phyloP scores from a whole-genome alignment of 768 basidiomycete genomes.

The Filobasidium floriforme region DNA sequence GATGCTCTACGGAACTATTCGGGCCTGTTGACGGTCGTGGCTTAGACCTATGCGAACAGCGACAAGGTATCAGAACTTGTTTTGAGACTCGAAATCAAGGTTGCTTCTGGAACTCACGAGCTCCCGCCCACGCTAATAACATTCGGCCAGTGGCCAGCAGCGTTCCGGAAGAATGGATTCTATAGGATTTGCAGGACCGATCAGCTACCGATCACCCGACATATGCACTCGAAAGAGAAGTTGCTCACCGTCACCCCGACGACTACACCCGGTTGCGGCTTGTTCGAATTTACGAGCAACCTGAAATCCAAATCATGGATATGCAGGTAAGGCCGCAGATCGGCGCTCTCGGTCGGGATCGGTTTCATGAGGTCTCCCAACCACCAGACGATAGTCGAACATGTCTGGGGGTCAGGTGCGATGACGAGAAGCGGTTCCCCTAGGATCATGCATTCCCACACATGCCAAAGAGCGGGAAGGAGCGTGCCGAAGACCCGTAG shows the following conservation, averaged over 20 bases:
- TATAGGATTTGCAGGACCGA: slow-evolving; percentile 6
- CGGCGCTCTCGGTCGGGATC: slow-evolving; percentile 58
- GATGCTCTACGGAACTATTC: slow-evolving; percentile 22
- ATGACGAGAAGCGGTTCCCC: slow-evolving; percentile 85
- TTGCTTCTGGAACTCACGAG: slow-evolving; percentile 3
- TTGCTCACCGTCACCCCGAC: slow-evolving; percentile 42
- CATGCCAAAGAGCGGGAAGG: slow-evolving; percentile 48
- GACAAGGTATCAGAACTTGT: not conserved
- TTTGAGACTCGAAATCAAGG: not conserved
- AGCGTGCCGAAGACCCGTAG: slow-evolving; percentile 41
- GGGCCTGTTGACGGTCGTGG: not conserved
- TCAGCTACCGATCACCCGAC: slow-evolving; percentile 19
- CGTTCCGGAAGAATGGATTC: slow-evolving; percentile 47
- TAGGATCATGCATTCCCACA: slow-evolving; percentile 87
- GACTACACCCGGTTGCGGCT: slow-evolving; percentile 42
- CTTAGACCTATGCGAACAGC: not conserved
- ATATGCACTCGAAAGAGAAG: not conserved
- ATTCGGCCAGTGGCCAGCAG: slow-evolving; percentile 45
- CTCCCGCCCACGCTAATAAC: slow-evolving; percentile 35
- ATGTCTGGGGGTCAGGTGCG: slow-evolving; percentile 69
- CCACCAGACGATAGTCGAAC: slow-evolving; percentile 81
- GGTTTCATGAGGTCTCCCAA: slow-evolving; percentile 77
- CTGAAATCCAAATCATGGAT: slow-evolving; percentile 85
- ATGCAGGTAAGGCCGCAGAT: slow-evolving; percentile 89
- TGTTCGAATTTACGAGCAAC: slow-evolving; percentile 65